A percentile compares a stretch with the other conserved stretches of the same genome.
Conservation (phyloP, 176 grass and related monocot species). For the barley (Hordeum vulgare) region MorexV3_pseudomolecules_assembly NC_058520.1:458926466-458926965, state of each 20-base stretch:
- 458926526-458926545: background rate
- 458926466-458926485: background rate
- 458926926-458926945: constrained; percentile 45
- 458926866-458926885: background rate
- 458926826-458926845: background rate
- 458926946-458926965: constrained; percentile 65
- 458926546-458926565: background rate
- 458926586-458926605: background rate
- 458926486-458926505: background rate
- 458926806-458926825: background rate
- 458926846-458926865: background rate
- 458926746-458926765: background rate
- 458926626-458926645: background rate
- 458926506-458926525: background rate
- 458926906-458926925: constrained; percentile 45
- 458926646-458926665: background rate
- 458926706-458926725: background rate
- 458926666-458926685: background rate
- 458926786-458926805: background rate
- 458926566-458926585: background rate
- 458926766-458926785: background rate
- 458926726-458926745: background rate
- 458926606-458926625: background rate
- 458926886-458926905: constrained; percentile 19
- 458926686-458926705: background rate